Conservation (phyloP, 2,329 filamentous ascomycete species). For the Curvularia eragrostidis region DNA sequence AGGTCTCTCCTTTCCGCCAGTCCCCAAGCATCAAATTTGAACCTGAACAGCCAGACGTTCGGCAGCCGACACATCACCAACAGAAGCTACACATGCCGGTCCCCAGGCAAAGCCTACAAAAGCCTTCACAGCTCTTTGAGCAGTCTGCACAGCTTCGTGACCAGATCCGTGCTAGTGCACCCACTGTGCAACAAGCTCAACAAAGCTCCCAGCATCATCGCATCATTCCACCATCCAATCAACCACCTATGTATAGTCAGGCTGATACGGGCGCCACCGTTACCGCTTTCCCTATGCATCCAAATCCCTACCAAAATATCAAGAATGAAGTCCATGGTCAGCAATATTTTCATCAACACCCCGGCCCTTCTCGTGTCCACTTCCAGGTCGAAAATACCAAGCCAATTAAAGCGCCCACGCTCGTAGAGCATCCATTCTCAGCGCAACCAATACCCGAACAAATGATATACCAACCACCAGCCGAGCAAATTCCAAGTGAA, state of each 20-base stretch:
- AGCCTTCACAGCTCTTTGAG: conserved; percentile 18
- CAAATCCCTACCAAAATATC: background rate
- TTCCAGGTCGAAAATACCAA: conserved; percentile 2
- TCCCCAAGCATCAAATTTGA: conserved; percentile 16
- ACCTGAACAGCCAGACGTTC: conserved; percentile 2
- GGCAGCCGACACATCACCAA: conserved; percentile 15
- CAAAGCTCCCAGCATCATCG: conserved; percentile 5
- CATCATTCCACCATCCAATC: conserved; percentile 12
- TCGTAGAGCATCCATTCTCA: conserved; percentile 7
- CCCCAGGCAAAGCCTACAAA: background rate
- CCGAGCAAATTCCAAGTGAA: conserved; percentile 15
- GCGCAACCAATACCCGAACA: conserved; percentile 12
- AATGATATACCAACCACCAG: conserved; percentile 11
- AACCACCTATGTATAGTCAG: conserved; percentile 22
- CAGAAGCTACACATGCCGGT: conserved; percentile 6
- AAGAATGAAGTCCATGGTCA: background rate
- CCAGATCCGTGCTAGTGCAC: conserved; percentile 22
- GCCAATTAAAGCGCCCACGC: conserved; percentile 7
- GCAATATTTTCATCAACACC: conserved; percentile 6
- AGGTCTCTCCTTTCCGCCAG: conserved; percentile 18
- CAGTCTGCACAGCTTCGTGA: conserved; percentile 28
- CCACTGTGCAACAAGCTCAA: conserved; percentile 8
- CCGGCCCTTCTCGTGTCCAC: conserved; percentile 3
- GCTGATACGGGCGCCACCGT: conserved; percentile 3
- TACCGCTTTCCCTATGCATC: background rate